Base-by-base conservation (phyloP, 179 eudicot species). In the Beta macrorhiza region DNA sequence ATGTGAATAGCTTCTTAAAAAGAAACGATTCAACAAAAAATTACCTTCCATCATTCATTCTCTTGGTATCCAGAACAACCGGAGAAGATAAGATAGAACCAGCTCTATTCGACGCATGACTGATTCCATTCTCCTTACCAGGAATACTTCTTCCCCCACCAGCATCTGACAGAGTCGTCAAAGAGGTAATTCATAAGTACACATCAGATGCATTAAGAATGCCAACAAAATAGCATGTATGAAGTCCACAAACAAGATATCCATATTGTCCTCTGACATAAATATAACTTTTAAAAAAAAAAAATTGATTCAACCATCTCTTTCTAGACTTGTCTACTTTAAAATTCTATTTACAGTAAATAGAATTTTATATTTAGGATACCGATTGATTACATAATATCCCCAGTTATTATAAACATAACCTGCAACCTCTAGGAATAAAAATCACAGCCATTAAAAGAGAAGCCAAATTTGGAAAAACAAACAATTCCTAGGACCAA, bases 11-110 rank as follows among this genome's bases (percentile, higher is more conserved):
- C 47, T 58, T 42, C 65, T 51, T 12, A 51, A 64, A 47, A 56
- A 72, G 63, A 29, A 15, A 17, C 49, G 47, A 47, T 25, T 74
- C 29, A 53, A 75, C 47, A 79, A 25, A 10, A 45, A 15, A 52
- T 67, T 82, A 92, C 97, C 96, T 92, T 76, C 84, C 69, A 62
- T 73, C 83, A 79, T 85, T 89, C 55, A 81, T 83, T 65, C 71
- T 88, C 85, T 82, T 87, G 17, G 47, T 69, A 52, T 69, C 73
- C 73, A 44, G 53, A 42, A 69, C 25, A 42, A 69, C 53, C 14
- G 52, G 22, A 44, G 52, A 17, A 42, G 52, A 16, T 16, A n/a
- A 68, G 10, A 69, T 17, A 44, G 73, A 42, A 32, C 73, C 53
- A 44, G 2, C 53, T 16, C 44, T 44, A 22, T 69, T 1, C 44